Base-by-base conservation (phyloP, 106 monocot species). In the Narthecium ossifragum region DNA sequence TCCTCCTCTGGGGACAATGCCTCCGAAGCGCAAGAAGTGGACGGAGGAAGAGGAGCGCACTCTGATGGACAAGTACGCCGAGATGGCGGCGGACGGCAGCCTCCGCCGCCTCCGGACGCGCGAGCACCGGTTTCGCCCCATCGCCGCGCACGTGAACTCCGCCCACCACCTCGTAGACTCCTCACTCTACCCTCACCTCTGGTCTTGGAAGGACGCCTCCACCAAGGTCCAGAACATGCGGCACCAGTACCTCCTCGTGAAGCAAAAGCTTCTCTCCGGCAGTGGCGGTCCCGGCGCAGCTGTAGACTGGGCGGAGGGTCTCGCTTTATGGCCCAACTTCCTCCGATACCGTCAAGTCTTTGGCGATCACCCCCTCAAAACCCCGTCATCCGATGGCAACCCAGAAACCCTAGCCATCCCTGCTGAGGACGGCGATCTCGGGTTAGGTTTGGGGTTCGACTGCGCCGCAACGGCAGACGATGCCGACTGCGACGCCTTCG, bases 141-240 rank as follows among this genome's bases (percentile, higher is more conserved):
- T 85, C 53, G 80, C 80, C 33, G 66, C 49, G 53, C 72, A 69
- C 70, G 85, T 85, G 34, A 85, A 76, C 76, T 61, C 85, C 26
- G 8, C 11, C 28, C 83, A 83, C 57, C 78, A 83, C 74, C 30
- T 39, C 65, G 27, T 59, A 20, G 70, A 80, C 62, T 69, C 80
- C 49, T 28, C 21, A 25, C 20, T 66, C 37, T 85, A 64, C 54
- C 85, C 80, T 22, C 80, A 80, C 70, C 25, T 50, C 27, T 85
- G 85, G 85, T 57, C 80, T 6, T 85, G 85, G 85, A 76, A 77
- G 70, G 85, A 85, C 73, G 76, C 70, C 60, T 80, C 72, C 62
- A 80, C 76, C 55, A 85, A 85, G 51, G 75, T 73, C 62, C 84
- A 85, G 65, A 85, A 85, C 73, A 85, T 85, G 84, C 84, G 84